These are phyloP conservation scores for Pistacia vera DNA, from an alignment of 345 rosid genomes.

Conservation along the genomic window DNA sequence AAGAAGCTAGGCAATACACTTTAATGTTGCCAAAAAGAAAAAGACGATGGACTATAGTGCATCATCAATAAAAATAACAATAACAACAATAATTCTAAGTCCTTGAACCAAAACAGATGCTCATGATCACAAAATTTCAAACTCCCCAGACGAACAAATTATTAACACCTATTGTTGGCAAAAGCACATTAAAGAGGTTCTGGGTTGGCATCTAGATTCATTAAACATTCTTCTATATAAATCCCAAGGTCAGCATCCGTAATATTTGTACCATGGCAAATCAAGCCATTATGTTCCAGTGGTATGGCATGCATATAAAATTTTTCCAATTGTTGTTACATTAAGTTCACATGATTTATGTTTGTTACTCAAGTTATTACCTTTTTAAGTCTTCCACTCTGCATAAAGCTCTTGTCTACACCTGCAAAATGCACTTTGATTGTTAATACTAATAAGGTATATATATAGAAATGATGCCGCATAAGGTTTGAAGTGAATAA, in stretches of 20 bases:
- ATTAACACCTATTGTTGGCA: not conserved
- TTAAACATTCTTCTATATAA: slow-evolving; percentile 2
- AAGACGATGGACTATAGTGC: not conserved
- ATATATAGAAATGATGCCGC: not conserved
- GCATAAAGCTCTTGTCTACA: slow-evolving; percentile 27
- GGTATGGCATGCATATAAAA: slow-evolving; percentile 2
- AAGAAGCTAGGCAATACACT: not conserved
- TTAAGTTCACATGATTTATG: not conserved
- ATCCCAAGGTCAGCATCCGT: not conserved
- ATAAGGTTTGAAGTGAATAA: not conserved
- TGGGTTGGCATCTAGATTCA: not conserved
- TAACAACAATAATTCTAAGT: not conserved
- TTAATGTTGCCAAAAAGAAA: not conserved
- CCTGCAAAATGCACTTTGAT: slow-evolving; percentile 24
- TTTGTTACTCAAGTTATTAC: slow-evolving; percentile 26
- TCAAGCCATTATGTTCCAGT: not conserved
- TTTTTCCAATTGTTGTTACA: slow-evolving; percentile 4
- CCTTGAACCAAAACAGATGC: not conserved
- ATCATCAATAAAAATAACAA: not conserved
- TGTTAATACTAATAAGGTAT: not conserved
- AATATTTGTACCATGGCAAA: not conserved
- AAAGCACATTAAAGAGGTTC: not conserved
- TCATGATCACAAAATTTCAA: not conserved
- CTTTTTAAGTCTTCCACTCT: slow-evolving; percentile 42
- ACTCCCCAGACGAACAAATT: not conserved